Evolutionary conservation across 2,329 filamentous ascomycete genomes (phyloP).

Genomic region (Penicillium corylophilum): DNA sequence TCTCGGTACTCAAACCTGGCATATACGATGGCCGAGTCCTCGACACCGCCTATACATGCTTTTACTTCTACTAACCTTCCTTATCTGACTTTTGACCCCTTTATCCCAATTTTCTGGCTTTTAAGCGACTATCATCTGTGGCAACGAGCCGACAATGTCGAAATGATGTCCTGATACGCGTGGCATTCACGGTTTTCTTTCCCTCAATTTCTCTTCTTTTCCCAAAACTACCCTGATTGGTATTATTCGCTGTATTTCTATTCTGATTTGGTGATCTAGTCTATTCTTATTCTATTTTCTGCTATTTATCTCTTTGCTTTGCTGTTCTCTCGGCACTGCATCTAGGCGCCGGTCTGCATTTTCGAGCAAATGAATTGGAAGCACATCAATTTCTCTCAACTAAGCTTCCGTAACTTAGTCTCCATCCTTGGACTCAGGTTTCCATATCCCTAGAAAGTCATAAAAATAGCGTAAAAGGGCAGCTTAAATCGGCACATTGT

Average conservation of each 20-base stretch:
- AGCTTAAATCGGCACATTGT: background rate
- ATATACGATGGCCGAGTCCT: background rate
- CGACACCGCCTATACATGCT: constrained; percentile 1
- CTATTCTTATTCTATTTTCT: constrained; percentile 7
- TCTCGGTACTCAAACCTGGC: background rate
- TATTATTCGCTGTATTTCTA: constrained; percentile 24
- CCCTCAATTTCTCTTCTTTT: constrained; percentile 10
- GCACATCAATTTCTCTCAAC: background rate
- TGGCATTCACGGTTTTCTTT: constrained; percentile 17
- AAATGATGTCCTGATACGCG: constrained; percentile 25
- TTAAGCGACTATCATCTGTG: constrained; percentile 26
- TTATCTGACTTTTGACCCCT: constrained; percentile 3
- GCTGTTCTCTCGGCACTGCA: constrained; percentile 9
- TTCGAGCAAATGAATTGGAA: constrained; percentile 10
- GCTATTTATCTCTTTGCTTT: constrained; percentile 12
- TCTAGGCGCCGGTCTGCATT: constrained; percentile 6
- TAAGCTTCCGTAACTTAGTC: background rate
- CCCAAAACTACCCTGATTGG: constrained; percentile 11
- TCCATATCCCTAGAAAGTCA: background rate
- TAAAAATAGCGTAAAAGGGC: background rate
- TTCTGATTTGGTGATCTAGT: constrained; percentile 6
- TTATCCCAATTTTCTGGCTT: constrained; percentile 15
- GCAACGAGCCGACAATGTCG: constrained; percentile 27
- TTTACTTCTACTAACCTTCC: constrained; percentile 4
- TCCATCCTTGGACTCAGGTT: background rate